Conservation (phyloP, 2,329 filamentous ascomycete species). For the Neonectria ditissima region DNA sequence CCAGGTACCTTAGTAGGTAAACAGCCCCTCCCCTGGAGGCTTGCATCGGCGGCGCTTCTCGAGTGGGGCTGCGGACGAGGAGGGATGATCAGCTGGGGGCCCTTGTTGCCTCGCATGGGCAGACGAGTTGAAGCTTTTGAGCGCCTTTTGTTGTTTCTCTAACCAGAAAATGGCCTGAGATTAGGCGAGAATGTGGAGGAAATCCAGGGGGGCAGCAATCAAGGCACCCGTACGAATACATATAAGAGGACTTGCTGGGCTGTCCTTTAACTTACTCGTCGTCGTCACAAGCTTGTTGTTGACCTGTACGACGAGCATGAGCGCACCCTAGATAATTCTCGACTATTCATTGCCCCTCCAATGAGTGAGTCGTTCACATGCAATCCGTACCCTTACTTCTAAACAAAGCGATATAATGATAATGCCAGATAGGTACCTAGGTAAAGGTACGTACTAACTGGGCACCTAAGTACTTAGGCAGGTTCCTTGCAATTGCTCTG, state of each 20-base stretch:
- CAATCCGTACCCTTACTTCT: background rate
- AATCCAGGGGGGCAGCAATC: slow-evolving; percentile 6
- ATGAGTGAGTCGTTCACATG: background rate
- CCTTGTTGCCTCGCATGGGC: slow-evolving; percentile 9
- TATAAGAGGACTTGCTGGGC: background rate
- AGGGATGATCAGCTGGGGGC: slow-evolving; percentile 23
- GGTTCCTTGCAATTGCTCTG: background rate
- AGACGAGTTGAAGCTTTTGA: slow-evolving; percentile 21
- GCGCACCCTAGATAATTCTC: too few relatives aligned
- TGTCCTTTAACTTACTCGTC: background rate
- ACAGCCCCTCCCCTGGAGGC: background rate
- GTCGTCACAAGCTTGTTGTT: too few relatives aligned
- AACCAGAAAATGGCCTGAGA: slow-evolving; percentile 15
- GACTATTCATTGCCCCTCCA: background rate
- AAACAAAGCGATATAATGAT: background rate
- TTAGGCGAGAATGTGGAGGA: slow-evolving; percentile 4
- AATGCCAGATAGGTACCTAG: too few relatives aligned
- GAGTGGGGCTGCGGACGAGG: slow-evolving; percentile 19
- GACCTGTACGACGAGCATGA: too few relatives aligned
- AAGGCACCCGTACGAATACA: background rate
- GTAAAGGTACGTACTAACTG: too few relatives aligned
- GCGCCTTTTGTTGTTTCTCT: slow-evolving; percentile 17
- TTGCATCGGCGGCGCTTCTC: slow-evolving; percentile 13
- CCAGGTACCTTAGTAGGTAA: background rate
- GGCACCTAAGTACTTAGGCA: too few relatives aligned